Conservation (phyloP, 495 filamentous ascomycete species). For the Collariella sp. region DNA sequence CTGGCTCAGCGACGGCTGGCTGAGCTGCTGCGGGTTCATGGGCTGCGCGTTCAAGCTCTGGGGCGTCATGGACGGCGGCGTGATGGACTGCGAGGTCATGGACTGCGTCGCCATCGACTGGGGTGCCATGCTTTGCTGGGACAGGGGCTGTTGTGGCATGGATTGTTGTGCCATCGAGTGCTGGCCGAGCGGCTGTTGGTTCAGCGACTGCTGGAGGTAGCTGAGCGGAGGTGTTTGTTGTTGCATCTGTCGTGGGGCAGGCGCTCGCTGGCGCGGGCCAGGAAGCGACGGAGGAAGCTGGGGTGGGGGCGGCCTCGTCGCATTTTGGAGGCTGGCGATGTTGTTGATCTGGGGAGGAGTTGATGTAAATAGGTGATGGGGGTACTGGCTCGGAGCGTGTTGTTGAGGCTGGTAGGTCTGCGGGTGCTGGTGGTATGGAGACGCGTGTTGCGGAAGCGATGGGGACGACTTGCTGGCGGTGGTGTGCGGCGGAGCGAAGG, state of each 20-base stretch:
- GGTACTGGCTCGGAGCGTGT: constrained; percentile 16
- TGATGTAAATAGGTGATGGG: constrained; percentile 33
- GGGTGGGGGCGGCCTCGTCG: constrained; percentile 26
- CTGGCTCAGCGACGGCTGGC: constrained; percentile 15
- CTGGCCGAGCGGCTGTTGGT: constrained; percentile 19
- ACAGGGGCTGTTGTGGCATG: neutral
- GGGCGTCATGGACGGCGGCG: constrained; percentile 14
- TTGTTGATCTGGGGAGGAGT: constrained; percentile 27
- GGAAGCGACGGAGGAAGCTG: constrained; percentile 29
- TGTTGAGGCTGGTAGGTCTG: constrained; percentile 32
- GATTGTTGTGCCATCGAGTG: constrained; percentile 2
- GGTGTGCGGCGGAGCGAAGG: constrained; percentile 30
- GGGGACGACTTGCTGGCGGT: constrained; percentile 38
- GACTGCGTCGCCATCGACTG: constrained; percentile 19
- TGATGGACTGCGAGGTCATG: constrained; percentile 15
- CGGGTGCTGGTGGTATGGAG: constrained; percentile 35
- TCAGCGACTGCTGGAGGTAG: constrained; percentile 31
- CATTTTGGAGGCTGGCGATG: constrained; percentile 31
- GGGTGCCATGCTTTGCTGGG: constrained; percentile 15
- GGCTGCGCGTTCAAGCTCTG: constrained; percentile 13
- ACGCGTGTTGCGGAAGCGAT: constrained; percentile 34
- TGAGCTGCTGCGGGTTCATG: constrained; percentile 16
- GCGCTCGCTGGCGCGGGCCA: constrained; percentile 31
- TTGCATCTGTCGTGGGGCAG: constrained; percentile 29
- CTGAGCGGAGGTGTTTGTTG: constrained; percentile 16